phyloP scores from a whole-genome alignment of 73 alveolate genomes.

The Breviolum minutum region DNA sequence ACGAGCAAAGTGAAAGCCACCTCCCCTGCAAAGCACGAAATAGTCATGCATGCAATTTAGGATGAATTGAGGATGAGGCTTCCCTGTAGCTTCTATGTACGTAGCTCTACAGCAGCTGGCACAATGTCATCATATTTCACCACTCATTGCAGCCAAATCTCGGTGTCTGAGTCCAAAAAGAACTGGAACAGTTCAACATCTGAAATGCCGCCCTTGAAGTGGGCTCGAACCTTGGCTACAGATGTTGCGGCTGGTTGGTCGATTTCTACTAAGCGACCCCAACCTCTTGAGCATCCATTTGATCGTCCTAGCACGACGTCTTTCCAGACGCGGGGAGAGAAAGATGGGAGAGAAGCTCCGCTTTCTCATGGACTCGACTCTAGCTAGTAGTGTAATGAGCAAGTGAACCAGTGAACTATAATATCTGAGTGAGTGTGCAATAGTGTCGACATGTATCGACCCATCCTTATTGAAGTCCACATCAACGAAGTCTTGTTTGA shows the following conservation, averaged over 20 bases:
- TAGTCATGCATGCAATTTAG: background rate
- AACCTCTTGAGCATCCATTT: constrained; percentile 94
- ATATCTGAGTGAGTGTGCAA: background rate
- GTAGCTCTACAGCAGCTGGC: background rate
- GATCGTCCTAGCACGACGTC: constrained; percentile 30
- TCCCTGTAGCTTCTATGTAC: background rate
- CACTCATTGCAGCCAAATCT: background rate
- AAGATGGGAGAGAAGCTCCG: background rate
- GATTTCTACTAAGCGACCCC: background rate
- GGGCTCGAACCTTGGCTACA: constrained; percentile 60
- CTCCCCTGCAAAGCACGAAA: background rate
- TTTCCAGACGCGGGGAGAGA: background rate
- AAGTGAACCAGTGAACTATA: background rate
- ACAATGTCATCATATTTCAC: background rate
- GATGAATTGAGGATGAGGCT: background rate
- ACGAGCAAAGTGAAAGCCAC: background rate
- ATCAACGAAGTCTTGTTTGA: constrained; percentile 92
- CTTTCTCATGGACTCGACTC: background rate
- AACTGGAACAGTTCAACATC: constrained; percentile 77
- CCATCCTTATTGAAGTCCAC: constrained; percentile 82
- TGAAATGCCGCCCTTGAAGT: constrained; percentile 87
- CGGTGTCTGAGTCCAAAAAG: constrained; percentile 81
- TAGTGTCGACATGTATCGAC: background rate
- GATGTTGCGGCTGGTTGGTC: background rate
- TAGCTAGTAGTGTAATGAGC: background rate